Evolutionary conservation across 306 rosid species (phyloP).

Genomic region (Begonia fuchsioides): DNA sequence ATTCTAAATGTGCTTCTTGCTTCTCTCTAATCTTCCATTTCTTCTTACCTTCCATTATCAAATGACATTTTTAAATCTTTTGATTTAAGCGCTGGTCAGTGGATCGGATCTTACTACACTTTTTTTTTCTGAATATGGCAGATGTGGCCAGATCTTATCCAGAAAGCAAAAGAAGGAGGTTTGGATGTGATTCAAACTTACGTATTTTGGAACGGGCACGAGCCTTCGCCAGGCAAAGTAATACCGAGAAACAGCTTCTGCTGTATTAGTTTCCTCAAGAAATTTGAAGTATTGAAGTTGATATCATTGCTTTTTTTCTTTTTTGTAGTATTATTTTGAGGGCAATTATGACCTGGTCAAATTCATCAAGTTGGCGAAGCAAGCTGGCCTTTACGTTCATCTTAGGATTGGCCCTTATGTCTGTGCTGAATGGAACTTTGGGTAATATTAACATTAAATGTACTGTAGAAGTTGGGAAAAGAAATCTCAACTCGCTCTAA

Average conservation of each 20-base stretch:
- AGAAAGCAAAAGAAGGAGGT: slow-evolving; percentile 88
- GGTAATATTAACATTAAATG: slow-evolving; percentile 28
- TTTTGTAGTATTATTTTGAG: slow-evolving; percentile 67
- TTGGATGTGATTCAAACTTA: slow-evolving; percentile 90
- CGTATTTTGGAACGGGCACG: slow-evolving; percentile 96
- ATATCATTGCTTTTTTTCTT: too few species aligned
- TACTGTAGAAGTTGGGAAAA: background rate
- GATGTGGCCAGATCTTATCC: slow-evolving; percentile 99
- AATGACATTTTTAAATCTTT: slow-evolving; percentile 12
- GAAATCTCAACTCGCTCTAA: background rate
- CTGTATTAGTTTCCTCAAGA: too few species aligned
- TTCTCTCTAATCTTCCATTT: background rate
- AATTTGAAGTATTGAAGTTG: too few species aligned
- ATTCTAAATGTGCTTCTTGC: slow-evolving; percentile 28
- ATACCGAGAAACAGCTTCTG: background rate
- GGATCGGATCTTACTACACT: slow-evolving; percentile 1
- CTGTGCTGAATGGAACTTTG: slow-evolving; percentile 94
- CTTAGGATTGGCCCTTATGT: slow-evolving; percentile 91
- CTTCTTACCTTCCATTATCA: slow-evolving; percentile 1
- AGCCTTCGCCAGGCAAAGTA: slow-evolving; percentile 80
- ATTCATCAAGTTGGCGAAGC: slow-evolving; percentile 67
- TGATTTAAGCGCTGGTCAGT: too few species aligned
- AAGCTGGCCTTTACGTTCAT: slow-evolving; percentile 74
- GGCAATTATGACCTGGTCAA: slow-evolving; percentile 84
- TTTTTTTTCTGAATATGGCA: slow-evolving; percentile 15